A percentile compares a stretch with the other conserved stretches of the same genome.
Evolutionary conservation across 768 basidiomycete species (phyloP).

Genomic region (Lyophyllum semitale): DNA sequence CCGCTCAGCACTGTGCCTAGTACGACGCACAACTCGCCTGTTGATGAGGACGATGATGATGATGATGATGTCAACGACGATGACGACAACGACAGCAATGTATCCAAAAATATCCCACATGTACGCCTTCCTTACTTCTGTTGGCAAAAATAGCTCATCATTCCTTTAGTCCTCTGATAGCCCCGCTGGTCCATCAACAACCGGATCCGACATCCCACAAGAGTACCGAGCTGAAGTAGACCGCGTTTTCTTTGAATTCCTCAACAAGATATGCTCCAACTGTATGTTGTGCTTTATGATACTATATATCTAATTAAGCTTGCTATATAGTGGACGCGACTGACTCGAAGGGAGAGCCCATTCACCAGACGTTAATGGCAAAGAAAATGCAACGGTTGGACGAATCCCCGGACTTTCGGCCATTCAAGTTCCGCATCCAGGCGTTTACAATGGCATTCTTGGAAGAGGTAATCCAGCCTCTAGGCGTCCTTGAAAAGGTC

Average conservation of each 20-base stretch:
- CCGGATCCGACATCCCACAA: slow-evolving; percentile 62
- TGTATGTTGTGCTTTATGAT: slow-evolving; percentile 47
- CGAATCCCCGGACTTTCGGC: slow-evolving; percentile 94
- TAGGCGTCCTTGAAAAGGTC: neutral
- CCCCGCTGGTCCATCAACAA: slow-evolving; percentile 23
- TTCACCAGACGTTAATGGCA: slow-evolving; percentile 98
- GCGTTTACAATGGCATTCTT: slow-evolving; percentile 96
- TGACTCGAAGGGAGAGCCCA: slow-evolving; percentile 93
- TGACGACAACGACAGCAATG: slow-evolving; percentile 32
- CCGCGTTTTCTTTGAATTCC: slow-evolving; percentile 86
- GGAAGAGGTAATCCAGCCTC: slow-evolving; percentile 65
- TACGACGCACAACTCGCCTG: slow-evolving; percentile 42
- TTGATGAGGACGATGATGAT: slow-evolving; percentile 52
- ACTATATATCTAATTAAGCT: slow-evolving; percentile 20
- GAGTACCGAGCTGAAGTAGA: slow-evolving; percentile 86
- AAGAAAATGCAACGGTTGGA: slow-evolving; percentile 98
- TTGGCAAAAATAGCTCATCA: slow-evolving; percentile 1
- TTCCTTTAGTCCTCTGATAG: slow-evolving; percentile 30
- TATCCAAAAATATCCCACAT: slow-evolving; percentile 20
- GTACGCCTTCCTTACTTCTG: slow-evolving; percentile 5
- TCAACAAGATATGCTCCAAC: slow-evolving; percentile 88
- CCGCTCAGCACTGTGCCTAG: slow-evolving; percentile 23
- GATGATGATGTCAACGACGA: slow-evolving; percentile 45
- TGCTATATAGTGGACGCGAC: slow-evolving; percentile 76
- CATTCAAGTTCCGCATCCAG: slow-evolving; percentile 98